Conservation (phyloP, 352 stramenopile species). For the Lagenidium giganteum region DNA sequence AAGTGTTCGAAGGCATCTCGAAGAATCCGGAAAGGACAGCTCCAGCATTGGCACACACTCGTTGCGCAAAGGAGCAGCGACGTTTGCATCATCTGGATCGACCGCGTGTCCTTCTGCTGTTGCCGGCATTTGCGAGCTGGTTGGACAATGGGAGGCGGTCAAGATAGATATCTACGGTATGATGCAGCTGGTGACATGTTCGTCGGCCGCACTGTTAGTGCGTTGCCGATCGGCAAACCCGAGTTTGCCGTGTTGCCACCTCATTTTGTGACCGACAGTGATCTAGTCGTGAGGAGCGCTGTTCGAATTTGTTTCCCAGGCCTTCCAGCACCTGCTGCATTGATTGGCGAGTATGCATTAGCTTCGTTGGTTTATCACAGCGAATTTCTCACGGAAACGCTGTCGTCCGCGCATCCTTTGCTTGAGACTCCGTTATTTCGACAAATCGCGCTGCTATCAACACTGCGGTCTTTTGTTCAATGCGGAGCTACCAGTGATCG, state of each 20-base stretch:
- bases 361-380: constrained; percentile 3
- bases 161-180: constrained; percentile 18
- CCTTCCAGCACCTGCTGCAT: background rate
- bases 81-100: constrained; percentile 11
- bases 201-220: constrained; percentile 17
- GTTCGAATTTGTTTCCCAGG: constrained; percentile 5
- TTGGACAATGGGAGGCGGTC: constrained; percentile 13
- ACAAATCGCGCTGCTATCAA: background rate
- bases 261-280: constrained; percentile 9
- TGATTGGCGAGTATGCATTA: constrained; percentile 6
- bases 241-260: constrained; percentile 15
- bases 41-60: constrained; percentile 12
- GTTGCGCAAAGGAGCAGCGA: constrained; percentile 16
- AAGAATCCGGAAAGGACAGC: too few relatives aligned
- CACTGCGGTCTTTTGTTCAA: too few relatives aligned
- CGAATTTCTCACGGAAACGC: too few relatives aligned
- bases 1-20: too few relatives aligned
- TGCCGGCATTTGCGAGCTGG: constrained; percentile 9
- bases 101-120: constrained; percentile 13
- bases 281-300: background rate
- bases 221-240: constrained; percentile 1
- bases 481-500: too few relatives aligned
- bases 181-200: constrained; percentile 13
- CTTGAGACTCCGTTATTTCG: background rate
- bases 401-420: too few relatives aligned